Percentiles rank a stretch among this genome's conserved stretches.
Conservation (phyloP, 257 asterid genomes). For the Rauvolfia tetraphylla region DNA sequence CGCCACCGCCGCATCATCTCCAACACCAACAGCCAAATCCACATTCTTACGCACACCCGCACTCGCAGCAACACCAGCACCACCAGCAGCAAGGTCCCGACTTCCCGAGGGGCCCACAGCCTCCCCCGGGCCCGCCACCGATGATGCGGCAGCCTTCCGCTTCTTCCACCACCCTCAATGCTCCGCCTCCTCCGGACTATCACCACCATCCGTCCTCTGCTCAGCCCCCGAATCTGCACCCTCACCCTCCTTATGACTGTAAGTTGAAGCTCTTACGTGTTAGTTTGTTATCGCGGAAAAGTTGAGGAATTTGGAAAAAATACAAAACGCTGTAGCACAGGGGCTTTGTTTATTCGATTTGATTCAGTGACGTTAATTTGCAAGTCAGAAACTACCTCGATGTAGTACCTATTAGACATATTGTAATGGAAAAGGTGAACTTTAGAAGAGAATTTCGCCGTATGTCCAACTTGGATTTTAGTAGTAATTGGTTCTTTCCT, state of each 20-base stretch:
- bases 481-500: background rate
- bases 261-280: background rate
- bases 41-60: constrained; percentile 19
- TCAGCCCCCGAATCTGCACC: constrained; percentile 46
- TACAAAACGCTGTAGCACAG: background rate
- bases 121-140: constrained; percentile 76
- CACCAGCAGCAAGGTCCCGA: constrained; percentile 48
- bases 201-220: constrained; percentile 42
- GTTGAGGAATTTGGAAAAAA: background rate
- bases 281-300: background rate
- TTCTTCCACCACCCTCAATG: constrained; percentile 66
- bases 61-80: constrained; percentile 26
- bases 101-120: constrained; percentile 73
- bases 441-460: background rate
- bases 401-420: background rate
- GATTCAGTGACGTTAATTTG: background rate
- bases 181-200: constrained; percentile 38
- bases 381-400: background rate
- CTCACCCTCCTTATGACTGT: constrained; percentile 67
- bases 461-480: background rate
- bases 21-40: constrained; percentile 50
- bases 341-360: background rate
- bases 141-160: constrained; percentile 91
- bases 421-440: background rate
- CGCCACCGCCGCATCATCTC: constrained; percentile 41